These are phyloP conservation scores for Elasticomyces elasticus DNA, from an alignment of 495 filamentous ascomycete species.

Conservation along the genomic window DNA sequence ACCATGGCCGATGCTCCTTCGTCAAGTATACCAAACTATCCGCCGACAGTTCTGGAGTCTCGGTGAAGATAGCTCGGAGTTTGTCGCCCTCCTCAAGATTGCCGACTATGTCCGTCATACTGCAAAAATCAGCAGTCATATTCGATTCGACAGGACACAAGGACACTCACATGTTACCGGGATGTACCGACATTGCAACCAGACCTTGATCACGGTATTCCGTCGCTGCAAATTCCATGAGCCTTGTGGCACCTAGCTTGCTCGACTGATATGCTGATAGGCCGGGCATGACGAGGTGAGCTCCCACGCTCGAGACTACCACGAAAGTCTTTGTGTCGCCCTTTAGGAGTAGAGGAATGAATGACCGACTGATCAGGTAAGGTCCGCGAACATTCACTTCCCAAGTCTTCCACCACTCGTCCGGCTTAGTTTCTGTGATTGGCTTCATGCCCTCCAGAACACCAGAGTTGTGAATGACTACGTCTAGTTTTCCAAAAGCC, in stretches of 20 bases:
- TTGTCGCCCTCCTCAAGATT: slow-evolving; percentile 3
- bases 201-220: slow-evolving; percentile 36
- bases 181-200: slow-evolving; percentile 40
- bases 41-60: slow-evolving; percentile 32
- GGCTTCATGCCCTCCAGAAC: slow-evolving; percentile 29
- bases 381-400: slow-evolving; percentile 41
- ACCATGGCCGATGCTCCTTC: slow-evolving; percentile 15
- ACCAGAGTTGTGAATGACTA: slow-evolving; percentile 49
- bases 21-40: slow-evolving; percentile 27
- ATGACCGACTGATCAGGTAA: slow-evolving; percentile 36
- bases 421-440: slow-evolving; percentile 36
- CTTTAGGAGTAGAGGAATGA: slow-evolving; percentile 37
- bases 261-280: slow-evolving; percentile 36
- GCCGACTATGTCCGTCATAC: slow-evolving; percentile 35
- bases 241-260: slow-evolving; percentile 41
- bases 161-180: slow-evolving; percentile 33
- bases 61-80: slow-evolving; percentile 14
- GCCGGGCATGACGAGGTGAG: slow-evolving; percentile 26
- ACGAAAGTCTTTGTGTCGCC: slow-evolving; percentile 38
- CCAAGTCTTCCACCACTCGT: slow-evolving; percentile 39
- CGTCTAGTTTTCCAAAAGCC: slow-evolving; percentile 36
- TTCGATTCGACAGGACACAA: not conserved
- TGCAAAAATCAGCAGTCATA: no score
- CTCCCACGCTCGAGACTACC: slow-evolving; percentile 38
- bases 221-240: slow-evolving; percentile 37